Percentiles rank a stretch among this genome's conserved stretches.
Evolutionary conservation across 176 grass and related monocot genomes (phyloP).

Genomic region (Dactylis glomerata): DNA sequence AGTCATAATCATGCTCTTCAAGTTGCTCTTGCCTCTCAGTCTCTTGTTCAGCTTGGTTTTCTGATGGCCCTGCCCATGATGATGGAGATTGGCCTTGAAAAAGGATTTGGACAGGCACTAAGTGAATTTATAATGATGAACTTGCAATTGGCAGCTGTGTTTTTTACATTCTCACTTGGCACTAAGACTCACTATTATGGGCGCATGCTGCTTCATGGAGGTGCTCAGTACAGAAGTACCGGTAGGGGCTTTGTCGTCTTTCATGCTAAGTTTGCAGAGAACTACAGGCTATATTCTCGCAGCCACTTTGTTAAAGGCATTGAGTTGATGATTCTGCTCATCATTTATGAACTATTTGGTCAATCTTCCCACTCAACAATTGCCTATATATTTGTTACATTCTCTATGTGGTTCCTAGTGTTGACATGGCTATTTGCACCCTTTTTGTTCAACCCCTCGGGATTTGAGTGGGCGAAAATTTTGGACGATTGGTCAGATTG

Average conservation of each 20-base stretch:
- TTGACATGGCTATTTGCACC: constrained; percentile 91
- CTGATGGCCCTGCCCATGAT: constrained; percentile 96
- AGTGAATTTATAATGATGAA: constrained; percentile 95
- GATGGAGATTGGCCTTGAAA: constrained; percentile 98
- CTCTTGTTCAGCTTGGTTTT: constrained; percentile 89
- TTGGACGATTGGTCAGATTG: constrained; percentile 93
- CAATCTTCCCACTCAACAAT: constrained; percentile 65
- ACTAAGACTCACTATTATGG: constrained; percentile 94
- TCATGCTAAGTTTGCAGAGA: constrained; percentile 97
- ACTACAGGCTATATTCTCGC: constrained; percentile 93
- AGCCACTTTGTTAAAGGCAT: constrained; percentile 96
- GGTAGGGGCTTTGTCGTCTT: constrained; percentile 91
- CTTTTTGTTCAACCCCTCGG: constrained; percentile 91
- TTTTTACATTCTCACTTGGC: constrained; percentile 96
- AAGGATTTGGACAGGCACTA: constrained; percentile 77
- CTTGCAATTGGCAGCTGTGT: constrained; percentile 75
- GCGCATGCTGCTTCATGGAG: constrained; percentile 90
- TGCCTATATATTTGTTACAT: constrained; percentile 69
- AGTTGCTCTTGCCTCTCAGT: constrained; percentile 92
- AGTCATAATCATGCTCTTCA: constrained; percentile 83
- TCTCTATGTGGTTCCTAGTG: constrained; percentile 89
- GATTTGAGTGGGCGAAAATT: constrained; percentile 97
- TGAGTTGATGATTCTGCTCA: constrained; percentile 79
- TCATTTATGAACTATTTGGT: constrained; percentile 82
- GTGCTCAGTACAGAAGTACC: constrained; percentile 80